These are phyloP conservation scores for Citrus australasica DNA, from an alignment of 345 rosid species.

Conservation along the genomic window DNA sequence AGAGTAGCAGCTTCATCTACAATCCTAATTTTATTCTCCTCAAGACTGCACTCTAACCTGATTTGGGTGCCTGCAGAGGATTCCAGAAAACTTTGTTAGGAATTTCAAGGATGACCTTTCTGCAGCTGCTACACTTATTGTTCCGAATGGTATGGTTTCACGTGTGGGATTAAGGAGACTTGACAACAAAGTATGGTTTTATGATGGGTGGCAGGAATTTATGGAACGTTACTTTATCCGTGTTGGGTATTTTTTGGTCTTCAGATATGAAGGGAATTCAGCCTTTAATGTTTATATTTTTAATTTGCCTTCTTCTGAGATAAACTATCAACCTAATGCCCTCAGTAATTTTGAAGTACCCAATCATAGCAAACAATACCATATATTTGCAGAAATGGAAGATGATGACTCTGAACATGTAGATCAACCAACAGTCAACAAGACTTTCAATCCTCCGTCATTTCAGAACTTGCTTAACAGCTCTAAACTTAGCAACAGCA, in stretches of 20 bases:
- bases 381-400: conserved; percentile 68
- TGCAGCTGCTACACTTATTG: conserved; percentile 62
- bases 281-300: conserved; percentile 71
- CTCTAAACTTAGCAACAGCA: conserved; percentile 28
- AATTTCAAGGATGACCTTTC: conserved; percentile 73
- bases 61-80: conserved; percentile 58
- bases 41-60: conserved; percentile 13
- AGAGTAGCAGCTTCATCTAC: background rate
- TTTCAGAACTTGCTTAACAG: conserved; percentile 52
- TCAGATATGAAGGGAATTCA: conserved; percentile 83
- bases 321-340: conserved; percentile 52
- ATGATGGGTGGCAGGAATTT: conserved; percentile 83
- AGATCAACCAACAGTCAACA: conserved; percentile 22
- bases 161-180: conserved; percentile 70
- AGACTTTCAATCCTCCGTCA: conserved; percentile 43
- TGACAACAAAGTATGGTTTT: conserved; percentile 72
- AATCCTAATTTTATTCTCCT: background rate
- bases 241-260: conserved; percentile 71
- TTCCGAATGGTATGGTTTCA: conserved; percentile 74
- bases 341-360: conserved; percentile 26
- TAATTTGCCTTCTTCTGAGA: conserved; percentile 66
- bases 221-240: conserved; percentile 68
- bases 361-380: conserved; percentile 52
- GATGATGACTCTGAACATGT: conserved; percentile 52
- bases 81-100: conserved; percentile 76